Base-by-base conservation (phyloP, 2,329 filamentous ascomycete species). In the Cordyceps tenuipes region DNA sequence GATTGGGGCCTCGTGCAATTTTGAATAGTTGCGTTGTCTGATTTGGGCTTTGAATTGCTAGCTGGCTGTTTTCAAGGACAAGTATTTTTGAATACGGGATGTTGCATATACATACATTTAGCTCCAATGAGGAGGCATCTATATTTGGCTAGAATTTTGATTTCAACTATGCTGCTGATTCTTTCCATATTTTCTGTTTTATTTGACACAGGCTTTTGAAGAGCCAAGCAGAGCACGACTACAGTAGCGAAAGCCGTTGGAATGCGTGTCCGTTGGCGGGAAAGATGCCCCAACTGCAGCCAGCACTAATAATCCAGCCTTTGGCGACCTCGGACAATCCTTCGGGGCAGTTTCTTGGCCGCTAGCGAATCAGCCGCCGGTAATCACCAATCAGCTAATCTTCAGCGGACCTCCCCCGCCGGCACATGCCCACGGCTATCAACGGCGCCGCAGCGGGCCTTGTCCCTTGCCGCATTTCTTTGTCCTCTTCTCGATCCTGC, bases 381-480 rank as follows among this genome's bases (percentile, higher is more conserved):
- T 6, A 36, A 46, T 51, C 15, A 26, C 36, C 48, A 36, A 46
- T 51, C 15, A 26, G 47, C 48, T 46, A 21, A 52, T 52, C 29
- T 34, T 52, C 26, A 36, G 7, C 26, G 21, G 1, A 5, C 57
- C 48, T 52, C 57, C 55, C 55, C 55, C 55, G 55, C 55, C 50
- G 46, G 55, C 55, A 57, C 55, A 57, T 57, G 55, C 19, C 15
- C 15, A 34, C 55, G 55, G 55, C 36, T 57, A 57, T 15, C 46
- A 43, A 50, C 55, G 55, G 46, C 36, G 54, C 17, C 5, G 23
- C 17, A 6, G 10, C 44, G 10, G 8, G 29, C 8, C 23, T 26
- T 43, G 31, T 34, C 17, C 17, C n/a, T 21, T n/a, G 15, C 34
- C n/a, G 21, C 8, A 5, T 26, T 5, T 10, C 17, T 31, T 23